A percentile compares a stretch with the other conserved stretches of the same genome.
These are phyloP conservation scores for Theobroma grandiflorum DNA, from an alignment of 441 rosid species.

Conservation along the genomic window DNA sequence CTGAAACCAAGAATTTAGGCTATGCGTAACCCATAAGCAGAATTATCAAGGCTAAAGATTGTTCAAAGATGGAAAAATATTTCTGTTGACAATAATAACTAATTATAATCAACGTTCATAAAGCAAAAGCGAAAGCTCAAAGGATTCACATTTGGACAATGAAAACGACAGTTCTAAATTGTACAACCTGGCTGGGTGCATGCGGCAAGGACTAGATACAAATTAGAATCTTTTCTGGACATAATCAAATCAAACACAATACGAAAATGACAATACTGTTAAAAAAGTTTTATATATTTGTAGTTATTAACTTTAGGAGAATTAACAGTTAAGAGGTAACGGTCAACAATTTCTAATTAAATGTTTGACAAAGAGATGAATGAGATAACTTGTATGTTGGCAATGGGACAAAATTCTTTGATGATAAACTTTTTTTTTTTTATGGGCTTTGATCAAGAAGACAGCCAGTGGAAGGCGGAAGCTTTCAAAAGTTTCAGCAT, in stretches of 20 bases:
- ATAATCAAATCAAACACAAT: too few relatives aligned
- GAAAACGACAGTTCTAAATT: background rate
- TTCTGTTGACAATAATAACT: too few relatives aligned
- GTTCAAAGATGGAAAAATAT: too few relatives aligned
- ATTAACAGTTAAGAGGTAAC: too few relatives aligned
- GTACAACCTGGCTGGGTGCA: background rate
- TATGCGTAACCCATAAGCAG: too few relatives aligned
- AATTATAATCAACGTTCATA: background rate
- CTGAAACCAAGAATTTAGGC: too few relatives aligned
- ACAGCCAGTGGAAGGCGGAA: background rate
- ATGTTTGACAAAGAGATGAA: background rate
- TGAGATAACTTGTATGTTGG: too few relatives aligned
- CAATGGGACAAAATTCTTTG: background rate
- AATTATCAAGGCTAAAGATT: too few relatives aligned
- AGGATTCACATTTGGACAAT: background rate
- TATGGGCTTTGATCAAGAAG: background rate
- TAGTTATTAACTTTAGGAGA: too few relatives aligned
- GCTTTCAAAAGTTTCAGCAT: background rate
- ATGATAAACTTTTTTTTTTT: background rate
- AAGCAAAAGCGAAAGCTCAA: background rate
- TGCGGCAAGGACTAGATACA: background rate
- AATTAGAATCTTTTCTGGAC: background rate
- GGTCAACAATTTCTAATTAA: too few relatives aligned
- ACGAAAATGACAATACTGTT: too few relatives aligned
- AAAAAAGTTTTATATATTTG: too few relatives aligned